Evolutionary conservation across 805 yeast genomes (phyloP).

Genomic region (Saccharomyces paradoxus): DNA sequence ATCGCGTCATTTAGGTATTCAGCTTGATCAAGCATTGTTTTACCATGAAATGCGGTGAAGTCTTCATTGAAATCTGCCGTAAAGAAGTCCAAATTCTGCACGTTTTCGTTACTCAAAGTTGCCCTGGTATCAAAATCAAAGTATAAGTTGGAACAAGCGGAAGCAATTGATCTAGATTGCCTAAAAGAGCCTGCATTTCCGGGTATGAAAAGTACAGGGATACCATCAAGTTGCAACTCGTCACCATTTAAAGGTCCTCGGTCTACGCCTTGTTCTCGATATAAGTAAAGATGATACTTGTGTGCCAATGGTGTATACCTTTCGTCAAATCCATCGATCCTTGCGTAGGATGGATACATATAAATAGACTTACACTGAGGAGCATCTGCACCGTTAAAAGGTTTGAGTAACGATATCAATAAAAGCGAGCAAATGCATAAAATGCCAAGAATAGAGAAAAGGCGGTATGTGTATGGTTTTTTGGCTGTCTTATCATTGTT

Average conservation of each 20-base stretch:
- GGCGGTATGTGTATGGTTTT: background rate
- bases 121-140: conserved; percentile 27
- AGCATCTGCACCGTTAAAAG: conserved; percentile 38
- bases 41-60: conserved; percentile 91
- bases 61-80: conserved; percentile 94
- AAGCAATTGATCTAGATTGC: conserved; percentile 88
- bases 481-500: background rate
- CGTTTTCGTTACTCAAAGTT: conserved; percentile 20
- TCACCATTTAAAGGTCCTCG: conserved; percentile 38
- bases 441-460: conserved; percentile 12
- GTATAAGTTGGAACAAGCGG: conserved; percentile 57
- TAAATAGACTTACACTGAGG: conserved; percentile 57
- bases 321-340: conserved; percentile 67
- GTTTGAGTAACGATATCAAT: conserved; percentile 6
- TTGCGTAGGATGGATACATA: conserved; percentile 81
- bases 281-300: conserved; percentile 77
- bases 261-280: conserved; percentile 75
- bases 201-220: conserved; percentile 88
- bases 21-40: conserved; percentile 88
- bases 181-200: conserved; percentile 95
- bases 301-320: conserved; percentile 47
- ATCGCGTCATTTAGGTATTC: conserved; percentile 88
- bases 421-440: conserved; percentile 9
- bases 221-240: conserved; percentile 46
- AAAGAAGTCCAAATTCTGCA: conserved; percentile 66